Percentiles rank a stretch among this genome's conserved stretches.
Evolutionary conservation across 306 rosid genomes (phyloP).

Genomic region (Luffa acutangula): DNA sequence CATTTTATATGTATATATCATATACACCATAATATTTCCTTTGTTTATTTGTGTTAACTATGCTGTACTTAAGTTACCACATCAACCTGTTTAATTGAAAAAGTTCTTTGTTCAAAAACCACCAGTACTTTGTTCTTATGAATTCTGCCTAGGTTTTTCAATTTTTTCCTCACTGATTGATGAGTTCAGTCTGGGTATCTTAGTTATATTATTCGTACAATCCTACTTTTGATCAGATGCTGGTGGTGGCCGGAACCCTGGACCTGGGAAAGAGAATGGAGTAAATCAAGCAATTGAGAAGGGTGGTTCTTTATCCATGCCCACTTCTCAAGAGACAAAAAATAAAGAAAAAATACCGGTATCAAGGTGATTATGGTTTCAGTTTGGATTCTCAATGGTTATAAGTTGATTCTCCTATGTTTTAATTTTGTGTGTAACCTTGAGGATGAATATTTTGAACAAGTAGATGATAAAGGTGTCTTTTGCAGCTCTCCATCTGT

Average conservation of each 20-base stretch:
- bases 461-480: conserved; percentile 13
- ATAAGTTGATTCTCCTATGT: neutral
- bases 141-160: neutral
- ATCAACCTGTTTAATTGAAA: neutral
- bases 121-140: neutral
- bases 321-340: conserved; percentile 47
- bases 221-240: conserved; percentile 42
- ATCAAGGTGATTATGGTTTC: conserved; percentile 36
- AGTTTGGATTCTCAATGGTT: neutral
- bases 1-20: neutral
- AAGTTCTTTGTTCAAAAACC: neutral
- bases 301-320: conserved; percentile 24
- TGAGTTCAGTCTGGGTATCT: neutral
- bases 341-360: conserved; percentile 42
- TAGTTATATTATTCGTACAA: neutral
- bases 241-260: conserved; percentile 53
- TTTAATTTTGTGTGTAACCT: neutral
- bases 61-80: neutral
- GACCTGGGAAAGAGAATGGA: conserved; percentile 59
- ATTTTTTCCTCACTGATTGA: neutral
- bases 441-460: neutral
- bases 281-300: conserved; percentile 50
- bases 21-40: neutral
- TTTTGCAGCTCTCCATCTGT: conserved; percentile 47
- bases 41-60: neutral